Conservation (phyloP, 352 stramenopile genomes). For the Phytophthora cajani region DNA sequence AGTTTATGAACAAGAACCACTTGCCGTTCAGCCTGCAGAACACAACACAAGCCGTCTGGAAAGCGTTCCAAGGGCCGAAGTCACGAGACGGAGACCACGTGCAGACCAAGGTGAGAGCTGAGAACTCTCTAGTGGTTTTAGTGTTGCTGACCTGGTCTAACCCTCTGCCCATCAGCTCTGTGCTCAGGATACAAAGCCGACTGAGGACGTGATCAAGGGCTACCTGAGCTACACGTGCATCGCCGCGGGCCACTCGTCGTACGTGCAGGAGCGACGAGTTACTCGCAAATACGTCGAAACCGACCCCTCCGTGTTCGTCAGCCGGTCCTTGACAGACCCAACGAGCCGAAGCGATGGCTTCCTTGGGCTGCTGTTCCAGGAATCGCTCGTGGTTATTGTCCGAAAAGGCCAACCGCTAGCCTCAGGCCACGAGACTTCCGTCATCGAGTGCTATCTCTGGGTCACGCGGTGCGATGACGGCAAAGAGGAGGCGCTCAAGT, state of each 20-base stretch:
- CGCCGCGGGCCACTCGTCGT: conserved; percentile 5
- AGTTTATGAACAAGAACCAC: conserved; percentile 23
- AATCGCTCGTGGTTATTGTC: conserved; percentile 22
- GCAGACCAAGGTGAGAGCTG: conserved; percentile 17
- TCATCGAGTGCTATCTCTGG: conserved; percentile 22
- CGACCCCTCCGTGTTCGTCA: conserved; percentile 21
- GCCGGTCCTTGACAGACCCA: conserved; percentile 2
- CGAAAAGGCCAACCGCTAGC: conserved; percentile 2
- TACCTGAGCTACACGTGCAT: conserved; percentile 22
- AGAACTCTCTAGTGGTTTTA: not conserved
- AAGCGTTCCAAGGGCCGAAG: conserved; percentile 2
- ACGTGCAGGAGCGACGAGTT: conserved; percentile 16
- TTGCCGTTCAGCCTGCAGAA: conserved; percentile 11
- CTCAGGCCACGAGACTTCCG: conserved; percentile 13
- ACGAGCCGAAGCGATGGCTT: conserved; percentile 9
- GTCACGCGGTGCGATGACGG: conserved; percentile 21
- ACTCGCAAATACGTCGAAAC: conserved; percentile 20
- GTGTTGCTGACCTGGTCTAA: not conserved
- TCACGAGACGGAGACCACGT: conserved; percentile 14
- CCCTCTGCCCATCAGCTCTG: conserved; percentile 13
- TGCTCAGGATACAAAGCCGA: conserved; percentile 5
- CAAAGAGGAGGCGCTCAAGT: conserved; percentile 8
- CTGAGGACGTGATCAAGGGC: conserved; percentile 2
- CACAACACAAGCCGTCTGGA: conserved; percentile 21
- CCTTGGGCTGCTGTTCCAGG: conserved; percentile 25